Base-by-base conservation (phyloP, 2,329 filamentous ascomycete genomes). In the Dactylellina drechsleri region DNA sequence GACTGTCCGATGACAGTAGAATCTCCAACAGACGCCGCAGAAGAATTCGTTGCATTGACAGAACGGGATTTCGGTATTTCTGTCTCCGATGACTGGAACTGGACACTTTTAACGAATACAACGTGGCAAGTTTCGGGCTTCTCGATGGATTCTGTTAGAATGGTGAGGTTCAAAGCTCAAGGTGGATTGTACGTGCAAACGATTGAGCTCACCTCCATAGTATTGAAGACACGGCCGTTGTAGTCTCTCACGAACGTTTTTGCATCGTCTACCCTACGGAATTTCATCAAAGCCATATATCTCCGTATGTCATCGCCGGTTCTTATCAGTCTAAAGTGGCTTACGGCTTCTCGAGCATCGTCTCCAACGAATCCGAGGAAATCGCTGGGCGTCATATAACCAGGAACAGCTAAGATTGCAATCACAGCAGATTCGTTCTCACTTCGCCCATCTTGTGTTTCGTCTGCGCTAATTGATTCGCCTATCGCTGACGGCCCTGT, bases 231-330 rank as follows among this genome's bases (percentile, higher is more conserved):
- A 81, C 92, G 95, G 16, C 95, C 95, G 82, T 98, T 95, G 86
- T 94, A 97, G 78, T 92, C 90, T 76, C 86, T 88, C 79, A 91
- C 90, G 90, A 94, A 99, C 60, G 89, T 86, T 79, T 86, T 88
- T 13, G 95, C 95, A 76, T 88, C 88, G 79, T 87, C 87, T 31
- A 87, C 87, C 77, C 91, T 89, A 56, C 92, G 87, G 81, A 98
- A 97, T 83, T 97, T 97, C 87, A 99, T 91, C 76, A 99, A 85
- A 26, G 96, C 94, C 85, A 99, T 91, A 83, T 98, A 98, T 16
- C 60, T 75, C 76, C 93, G 88, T 82, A 96, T 97, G 81, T 92
- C 90, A 77, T 90, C 87, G 64, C 90, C 91, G 0, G 95, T 98
- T 85, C 93, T 90, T 66, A 99, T 91, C 88, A 99, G 92, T 62